phyloP scores from a whole-genome alignment of 2,329 filamentous ascomycete species.

The Leptosphaerulina australis region DNA sequence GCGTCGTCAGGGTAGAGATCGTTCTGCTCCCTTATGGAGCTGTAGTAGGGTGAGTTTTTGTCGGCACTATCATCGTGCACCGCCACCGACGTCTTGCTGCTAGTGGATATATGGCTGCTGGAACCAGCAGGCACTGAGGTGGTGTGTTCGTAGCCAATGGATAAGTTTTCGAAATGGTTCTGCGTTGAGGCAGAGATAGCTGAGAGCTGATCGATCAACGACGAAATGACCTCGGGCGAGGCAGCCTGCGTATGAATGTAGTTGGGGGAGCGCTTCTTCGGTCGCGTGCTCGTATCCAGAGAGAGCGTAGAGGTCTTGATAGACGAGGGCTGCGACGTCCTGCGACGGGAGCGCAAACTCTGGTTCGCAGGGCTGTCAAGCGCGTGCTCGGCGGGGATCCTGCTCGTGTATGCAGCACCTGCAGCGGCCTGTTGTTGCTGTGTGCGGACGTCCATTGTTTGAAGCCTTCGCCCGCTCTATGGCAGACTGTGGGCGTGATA shows the following conservation, averaged over 20 bases:
- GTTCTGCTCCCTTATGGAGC: slow-evolving; percentile 57
- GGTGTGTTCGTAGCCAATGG: slow-evolving; percentile 39
- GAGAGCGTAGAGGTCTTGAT: slow-evolving; percentile 24
- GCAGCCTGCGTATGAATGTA: slow-evolving; percentile 49
- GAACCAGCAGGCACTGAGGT: slow-evolving; percentile 18
- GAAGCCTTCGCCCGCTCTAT: background rate
- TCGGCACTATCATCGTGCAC: slow-evolving; percentile 63
- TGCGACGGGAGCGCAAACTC: slow-evolving; percentile 35
- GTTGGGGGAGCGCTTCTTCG: slow-evolving; percentile 41
- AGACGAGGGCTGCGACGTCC: slow-evolving; percentile 36
- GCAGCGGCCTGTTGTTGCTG: background rate
- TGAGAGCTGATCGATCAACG: slow-evolving; percentile 66
- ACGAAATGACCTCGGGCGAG: slow-evolving; percentile 72
- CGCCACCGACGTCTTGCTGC: slow-evolving; percentile 20
- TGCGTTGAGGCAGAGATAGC: slow-evolving; percentile 67
- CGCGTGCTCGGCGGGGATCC: slow-evolving; percentile 5
- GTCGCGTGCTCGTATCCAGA: slow-evolving; percentile 4
- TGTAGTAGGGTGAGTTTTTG: slow-evolving; percentile 71
- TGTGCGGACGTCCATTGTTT: background rate
- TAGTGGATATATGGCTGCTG: slow-evolving; percentile 27
- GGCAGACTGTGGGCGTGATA: background rate
- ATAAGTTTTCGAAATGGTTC: slow-evolving; percentile 69
- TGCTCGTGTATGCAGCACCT: background rate
- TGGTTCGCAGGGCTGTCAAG: slow-evolving; percentile 27
- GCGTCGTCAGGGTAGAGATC: slow-evolving; percentile 62